Evolutionary conservation across 2,329 filamentous ascomycete species (phyloP), one percentile per base, ranked within the genome.

Genomic region (Botrytis elliptica): DNA sequence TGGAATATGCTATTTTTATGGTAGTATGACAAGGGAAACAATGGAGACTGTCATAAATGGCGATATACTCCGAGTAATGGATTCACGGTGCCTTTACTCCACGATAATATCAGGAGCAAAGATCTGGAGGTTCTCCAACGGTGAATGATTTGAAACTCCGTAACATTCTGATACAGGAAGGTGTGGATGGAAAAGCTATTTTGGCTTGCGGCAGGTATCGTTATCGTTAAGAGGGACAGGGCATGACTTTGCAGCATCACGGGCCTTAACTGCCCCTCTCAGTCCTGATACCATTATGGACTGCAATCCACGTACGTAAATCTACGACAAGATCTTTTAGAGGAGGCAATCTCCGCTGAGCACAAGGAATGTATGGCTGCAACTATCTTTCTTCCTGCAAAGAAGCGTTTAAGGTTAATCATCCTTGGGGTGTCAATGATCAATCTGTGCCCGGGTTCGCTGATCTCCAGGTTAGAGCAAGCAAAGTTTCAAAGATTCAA

Each of bases 181-280:
- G 65, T 33, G 36, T 68, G 52, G n/a, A 12, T 68, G 38, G 36
- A 40, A 12, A n/a, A n/a, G 60, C 4, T 63, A 68, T 68, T 68
- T n/a, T 68, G n/a, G 49, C 49, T n/a, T 29, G 36, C 18, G 5
- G n/a, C 36, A 42, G 36, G 9, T 55, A 57, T 57, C 9, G 18
- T 68, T 55, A 22, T 42, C 25, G 25, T 42, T 38, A 14, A 57
- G 18, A 66, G 10, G 65, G 14, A 57, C 20, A 29, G 16, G 63
- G 22, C 42, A 65, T 38, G 33, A 9, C 20, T 36, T 29, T 67
- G 46, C 40, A 25, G 20, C 10, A 52, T n/a, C 25, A 52, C 25
- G 25, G 25, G 12, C 18, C 63, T 46, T 65, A 25, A 29, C 20
- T 36, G 22, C 25, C 46, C 33, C 33, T 40, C 65, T 20, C 33